Base-by-base conservation (phyloP, 345 rosid genomes). In the Psidium friedrichsthalianum region DNA sequence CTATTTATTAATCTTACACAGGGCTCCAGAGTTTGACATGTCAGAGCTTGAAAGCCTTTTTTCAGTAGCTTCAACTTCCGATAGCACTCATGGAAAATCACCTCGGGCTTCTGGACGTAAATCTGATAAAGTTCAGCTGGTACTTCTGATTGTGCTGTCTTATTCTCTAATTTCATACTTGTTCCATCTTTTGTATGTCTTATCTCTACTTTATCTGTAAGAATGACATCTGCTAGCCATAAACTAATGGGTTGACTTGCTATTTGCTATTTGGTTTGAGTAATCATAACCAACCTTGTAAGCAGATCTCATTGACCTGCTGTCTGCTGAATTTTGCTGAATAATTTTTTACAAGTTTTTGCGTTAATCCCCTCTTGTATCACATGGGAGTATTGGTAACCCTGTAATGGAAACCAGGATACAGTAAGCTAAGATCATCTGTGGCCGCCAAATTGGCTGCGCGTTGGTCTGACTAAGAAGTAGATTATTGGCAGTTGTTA, bases 11-110 rank as follows among this genome's bases (percentile, higher is more conserved):
- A 82, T 82, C 16, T 44, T 27, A 74, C 87, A 24, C 83, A 97
- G 99, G 93, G 95, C 97, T 92, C 98, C 96, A 36, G 98, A 95
- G 88, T 95, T 97, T 91, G 99, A 97, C 92, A 93, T 95, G 92
- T 92, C 94, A 83, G 99, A 97, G 89, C 97, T 97, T 82, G 98
- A 97, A 88, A 94, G 64, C 93, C 98, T 97, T 83, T 97, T 97
- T 90, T 93, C 98, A 42, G 96, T 95, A 61, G 91, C 89, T 85
- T 92, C 95, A 74, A 91, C 83, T 88, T 58, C 91, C 87, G 95
- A 91, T 69, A 87, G 83, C 40, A 89, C 91, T 55, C 88, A 82
- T 53, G 94, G 93, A 85, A 86, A 93, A 59, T 89, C 89, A 80
- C 84, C 29, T 11, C 91, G 84, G 56, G 85, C 90, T 74, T 87